Percentiles rank a stretch among this genome's conserved stretches.
Conservation (phyloP, 805 yeast species). For the Schwanniomyces pseudopolymorphus region DNA sequence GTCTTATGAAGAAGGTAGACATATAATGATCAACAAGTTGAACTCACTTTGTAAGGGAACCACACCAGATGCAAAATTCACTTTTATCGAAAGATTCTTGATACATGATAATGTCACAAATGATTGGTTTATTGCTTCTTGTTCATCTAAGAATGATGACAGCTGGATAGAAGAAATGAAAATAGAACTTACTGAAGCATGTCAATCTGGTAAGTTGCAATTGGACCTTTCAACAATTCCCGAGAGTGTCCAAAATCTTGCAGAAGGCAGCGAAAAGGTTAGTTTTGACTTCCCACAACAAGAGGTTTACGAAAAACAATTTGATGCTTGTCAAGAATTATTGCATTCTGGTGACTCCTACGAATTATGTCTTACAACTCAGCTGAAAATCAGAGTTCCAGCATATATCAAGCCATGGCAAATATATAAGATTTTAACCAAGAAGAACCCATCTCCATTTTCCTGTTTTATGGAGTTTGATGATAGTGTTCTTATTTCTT, state of each 20-base stretch:
- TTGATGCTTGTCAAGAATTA: conserved; percentile 62
- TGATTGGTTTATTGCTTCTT: conserved; percentile 52
- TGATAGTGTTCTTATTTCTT: conserved; percentile 66
- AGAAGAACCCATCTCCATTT: conserved; percentile 88
- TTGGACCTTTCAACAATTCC: conserved; percentile 23
- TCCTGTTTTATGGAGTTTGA: conserved; percentile 75
- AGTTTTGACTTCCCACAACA: conserved; percentile 51
- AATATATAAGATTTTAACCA: conserved; percentile 69
- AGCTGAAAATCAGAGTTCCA: conserved; percentile 59
- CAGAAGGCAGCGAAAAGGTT: conserved; percentile 22
- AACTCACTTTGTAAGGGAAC: conserved; percentile 30
- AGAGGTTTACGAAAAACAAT: conserved; percentile 52
- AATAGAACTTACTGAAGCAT: conserved; percentile 8
- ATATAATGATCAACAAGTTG: conserved; percentile 31
- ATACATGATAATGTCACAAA: conserved; percentile 49
- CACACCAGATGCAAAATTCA: conserved; percentile 74
- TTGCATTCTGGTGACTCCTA: conserved; percentile 85
- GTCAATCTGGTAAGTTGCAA: conserved; percentile 5
- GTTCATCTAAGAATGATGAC: conserved; percentile 36
- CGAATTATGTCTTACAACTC: conserved; percentile 86
- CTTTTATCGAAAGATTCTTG: conserved; percentile 66
- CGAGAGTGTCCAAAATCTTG: conserved; percentile 22
- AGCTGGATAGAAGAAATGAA: conserved; percentile 32
- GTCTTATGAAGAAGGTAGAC: conserved; percentile 84
- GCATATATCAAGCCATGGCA: conserved; percentile 63